Conservation (phyloP, 139 green algal genomes). For the Choricystis sp. region DNA sequence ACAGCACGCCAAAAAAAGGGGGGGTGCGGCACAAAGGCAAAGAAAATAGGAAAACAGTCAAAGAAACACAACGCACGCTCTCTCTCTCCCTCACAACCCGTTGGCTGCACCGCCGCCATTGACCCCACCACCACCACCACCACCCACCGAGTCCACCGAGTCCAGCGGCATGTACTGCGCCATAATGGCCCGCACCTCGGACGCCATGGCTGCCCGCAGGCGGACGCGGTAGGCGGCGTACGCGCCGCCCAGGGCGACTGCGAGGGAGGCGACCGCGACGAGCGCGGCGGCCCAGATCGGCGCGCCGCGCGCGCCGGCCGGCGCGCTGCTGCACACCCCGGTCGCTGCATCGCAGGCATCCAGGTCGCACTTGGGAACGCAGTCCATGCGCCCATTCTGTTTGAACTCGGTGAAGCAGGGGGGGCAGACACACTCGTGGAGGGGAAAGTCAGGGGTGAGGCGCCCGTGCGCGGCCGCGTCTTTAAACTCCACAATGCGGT, state of each 20-base stretch:
- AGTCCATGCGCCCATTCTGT: slow-evolving; percentile 13
- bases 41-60: not conserved
- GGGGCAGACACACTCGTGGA: slow-evolving; percentile 32
- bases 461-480: slow-evolving; percentile 10
- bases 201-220: slow-evolving; percentile 25
- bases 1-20: too few species aligned
- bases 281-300: too few species aligned
- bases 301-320: not conserved
- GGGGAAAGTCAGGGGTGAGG: slow-evolving; percentile 3
- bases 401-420: slow-evolving; percentile 29
- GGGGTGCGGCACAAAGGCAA: not conserved
- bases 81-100: not conserved
- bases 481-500: slow-evolving; percentile 29
- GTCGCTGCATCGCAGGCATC: slow-evolving; percentile 24
- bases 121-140: not conserved
- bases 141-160: slow-evolving; percentile 1
- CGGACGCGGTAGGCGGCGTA: slow-evolving; percentile 27
- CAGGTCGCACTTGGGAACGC: slow-evolving; percentile 35
- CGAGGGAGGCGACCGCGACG: slow-evolving; percentile 7
- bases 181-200: slow-evolving; percentile 65
- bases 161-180: slow-evolving; percentile 71
- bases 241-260: slow-evolving; percentile 14
- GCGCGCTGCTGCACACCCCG: slow-evolving; percentile 15
- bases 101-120: not conserved
- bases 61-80: not conserved